Base-by-base conservation (phyloP, 495 filamentous ascomycete genomes). In the Penicillium soppii region DNA sequence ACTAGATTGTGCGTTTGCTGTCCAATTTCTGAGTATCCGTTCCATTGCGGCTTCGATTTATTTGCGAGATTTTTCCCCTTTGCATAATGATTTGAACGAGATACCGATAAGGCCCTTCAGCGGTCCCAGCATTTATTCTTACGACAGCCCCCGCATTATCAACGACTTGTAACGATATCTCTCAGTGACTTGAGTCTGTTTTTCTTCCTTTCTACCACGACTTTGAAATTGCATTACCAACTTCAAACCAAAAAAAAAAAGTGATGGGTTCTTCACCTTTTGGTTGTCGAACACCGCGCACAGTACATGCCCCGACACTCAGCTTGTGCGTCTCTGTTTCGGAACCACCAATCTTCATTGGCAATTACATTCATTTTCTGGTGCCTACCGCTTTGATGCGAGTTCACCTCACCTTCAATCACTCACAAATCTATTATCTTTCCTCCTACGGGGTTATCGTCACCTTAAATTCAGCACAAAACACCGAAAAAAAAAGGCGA, bases 121-220 rank as follows among this genome's bases (percentile, higher is more conserved):
- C 23, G 35, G 25, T 35, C 33, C 46, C 48, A 42, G 52, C 44
- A 54, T 62, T 56, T 44, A 52, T 54, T 52, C 50, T 67, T 51
- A 73, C 60, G 66, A 73, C 69, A 62, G 68, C 62, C 61, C 70
- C 61, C 64, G 66, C 62, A 59, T 54, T 12, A n/a, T 62, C 67
- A 47, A 74, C 56, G 70, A 73, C 56, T n/a, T 62, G 61, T 72
- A 62, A 73, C 44, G 70, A 74, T 58, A 66, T 47, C 50, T 43
- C 26, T 46, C 37, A n/a, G n/a, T n/a, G 8, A 21, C 27, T 15
- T 23, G 22, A 22, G 19, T 25, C 44, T 56, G 50, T 21, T 32
- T 47, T 23, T 21, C 26, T 47, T 30, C 26, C 44, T 48, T 33
- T 41, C 19, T 23, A 53, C 30, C 39, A 21, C 41, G n/a, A 21